A percentile compares a stretch with the other conserved stretches of the same genome.
Conservation (phyloP, 176 grass and related monocot genomes). For the Carex pumila region DNA sequence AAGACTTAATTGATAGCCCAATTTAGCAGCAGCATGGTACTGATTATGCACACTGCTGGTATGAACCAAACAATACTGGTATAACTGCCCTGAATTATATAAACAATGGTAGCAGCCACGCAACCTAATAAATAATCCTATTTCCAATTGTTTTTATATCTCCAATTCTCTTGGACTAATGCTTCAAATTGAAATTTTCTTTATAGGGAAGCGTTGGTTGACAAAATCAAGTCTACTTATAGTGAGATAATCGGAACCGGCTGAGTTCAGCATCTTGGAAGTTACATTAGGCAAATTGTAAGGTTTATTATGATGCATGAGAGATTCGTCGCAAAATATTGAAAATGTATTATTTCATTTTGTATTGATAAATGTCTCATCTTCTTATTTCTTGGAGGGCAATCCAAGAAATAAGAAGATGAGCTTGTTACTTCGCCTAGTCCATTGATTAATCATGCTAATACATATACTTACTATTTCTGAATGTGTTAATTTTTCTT, state of each 20-base stretch:
- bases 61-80: not conserved
- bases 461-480: not conserved
- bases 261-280: slow-evolving; percentile 1
- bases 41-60: not conserved
- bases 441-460: not conserved
- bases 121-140: not conserved
- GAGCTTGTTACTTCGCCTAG: not conserved
- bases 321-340: slow-evolving; percentile 3
- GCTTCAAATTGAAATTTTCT: not conserved
- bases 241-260: slow-evolving; percentile 17
- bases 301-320: not conserved
- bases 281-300: not conserved
- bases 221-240: slow-evolving; percentile 22
- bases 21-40: not conserved
- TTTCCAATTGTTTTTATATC: not conserved
- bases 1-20: not conserved
- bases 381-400: not conserved
- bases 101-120: not conserved
- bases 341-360: slow-evolving; percentile 8
- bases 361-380: not conserved
- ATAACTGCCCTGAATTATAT: not conserved
- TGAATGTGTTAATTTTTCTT: not conserved
- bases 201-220: slow-evolving; percentile 15
- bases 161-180: not conserved
- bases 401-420: not conserved